A percentile compares a stretch with the other conserved stretches of the same genome.
phyloP scores from a whole-genome alignment of 257 asterid species.

The Solanum megistacrolobum region DNA sequence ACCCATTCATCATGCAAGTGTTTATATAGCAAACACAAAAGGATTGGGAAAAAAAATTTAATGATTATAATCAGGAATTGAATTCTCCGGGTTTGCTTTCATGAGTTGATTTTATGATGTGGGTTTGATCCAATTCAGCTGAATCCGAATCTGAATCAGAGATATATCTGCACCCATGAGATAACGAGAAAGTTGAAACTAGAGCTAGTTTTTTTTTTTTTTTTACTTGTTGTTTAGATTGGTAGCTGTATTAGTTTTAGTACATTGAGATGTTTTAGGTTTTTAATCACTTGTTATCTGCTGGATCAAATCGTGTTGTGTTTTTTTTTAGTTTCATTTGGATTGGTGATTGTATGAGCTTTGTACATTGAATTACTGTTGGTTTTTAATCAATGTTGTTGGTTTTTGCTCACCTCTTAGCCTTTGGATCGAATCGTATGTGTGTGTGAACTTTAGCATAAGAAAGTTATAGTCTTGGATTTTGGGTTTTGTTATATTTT shows the following conservation, averaged over 20 bases:
- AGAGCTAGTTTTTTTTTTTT: not conserved
- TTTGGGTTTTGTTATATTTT: not conserved
- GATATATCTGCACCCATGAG: not conserved
- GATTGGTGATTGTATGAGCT: not conserved
- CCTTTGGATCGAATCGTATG: not conserved
- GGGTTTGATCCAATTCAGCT: not conserved
- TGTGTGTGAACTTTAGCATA: not conserved
- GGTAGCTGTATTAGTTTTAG: not conserved
- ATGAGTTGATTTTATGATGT: not conserved
- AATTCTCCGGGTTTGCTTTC: not conserved
- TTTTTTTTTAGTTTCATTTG: not conserved
- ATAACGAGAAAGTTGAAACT: not conserved
- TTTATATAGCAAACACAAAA: not conserved
- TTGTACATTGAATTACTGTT: not conserved
- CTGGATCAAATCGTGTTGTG: not conserved
- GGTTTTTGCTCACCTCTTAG: not conserved
- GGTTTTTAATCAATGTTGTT: not conserved
- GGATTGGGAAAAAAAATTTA: not conserved
- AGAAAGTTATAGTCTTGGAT: not conserved
- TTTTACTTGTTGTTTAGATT: not conserved
- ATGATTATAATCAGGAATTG: not conserved
- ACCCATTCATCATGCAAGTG: slow-evolving; percentile 1
- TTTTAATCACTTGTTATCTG: not conserved
- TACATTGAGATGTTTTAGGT: not conserved
- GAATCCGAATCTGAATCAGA: slow-evolving; percentile 3